Evolutionary conservation across 2,329 filamentous ascomycete species (phyloP).

Genomic region (Ilyonectria destructans): DNA sequence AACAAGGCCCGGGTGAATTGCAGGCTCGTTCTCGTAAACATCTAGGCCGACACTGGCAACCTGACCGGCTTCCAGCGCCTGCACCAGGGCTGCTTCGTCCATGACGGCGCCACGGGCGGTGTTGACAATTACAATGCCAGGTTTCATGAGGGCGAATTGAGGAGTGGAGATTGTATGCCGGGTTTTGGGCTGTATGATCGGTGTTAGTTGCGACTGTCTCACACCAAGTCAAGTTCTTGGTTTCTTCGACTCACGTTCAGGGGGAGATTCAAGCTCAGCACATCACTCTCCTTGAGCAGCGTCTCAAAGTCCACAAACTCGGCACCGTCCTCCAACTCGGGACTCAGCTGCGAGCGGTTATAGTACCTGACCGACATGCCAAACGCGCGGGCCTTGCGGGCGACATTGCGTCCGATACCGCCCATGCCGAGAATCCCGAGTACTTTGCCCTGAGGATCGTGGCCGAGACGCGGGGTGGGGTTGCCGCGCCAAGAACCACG

Average conservation of each 20-base stretch:
- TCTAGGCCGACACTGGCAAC: constrained; percentile 83
- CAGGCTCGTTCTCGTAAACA: constrained; percentile 87
- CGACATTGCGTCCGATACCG: constrained; percentile 85
- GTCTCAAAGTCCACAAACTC: constrained; percentile 83
- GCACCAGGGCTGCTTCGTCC: constrained; percentile 84
- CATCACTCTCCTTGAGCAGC: constrained; percentile 79
- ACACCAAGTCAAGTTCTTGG: neutral
- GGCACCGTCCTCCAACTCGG: constrained; percentile 71
- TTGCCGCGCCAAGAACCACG: constrained; percentile 78
- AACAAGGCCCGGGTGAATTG: constrained; percentile 81
- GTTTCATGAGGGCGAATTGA: constrained; percentile 85
- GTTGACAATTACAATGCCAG: constrained; percentile 84
- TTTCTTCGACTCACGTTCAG: constrained; percentile 76
- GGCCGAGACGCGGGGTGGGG: constrained; percentile 73
- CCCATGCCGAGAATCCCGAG: constrained; percentile 91
- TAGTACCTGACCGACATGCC: constrained; percentile 84
- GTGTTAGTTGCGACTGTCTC: neutral
- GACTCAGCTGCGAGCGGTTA: constrained; percentile 76
- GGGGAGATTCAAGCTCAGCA: constrained; percentile 85
- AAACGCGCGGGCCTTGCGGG: constrained; percentile 81
- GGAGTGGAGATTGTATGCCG: constrained; percentile 81
- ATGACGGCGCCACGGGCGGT: constrained; percentile 88
- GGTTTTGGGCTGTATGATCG: constrained; percentile 67
- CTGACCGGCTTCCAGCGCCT: constrained; percentile 78
- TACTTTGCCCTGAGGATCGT: constrained; percentile 84